Base-by-base conservation (phyloP, 768 basidiomycete species). In the Termitomyces sp. region DNA sequence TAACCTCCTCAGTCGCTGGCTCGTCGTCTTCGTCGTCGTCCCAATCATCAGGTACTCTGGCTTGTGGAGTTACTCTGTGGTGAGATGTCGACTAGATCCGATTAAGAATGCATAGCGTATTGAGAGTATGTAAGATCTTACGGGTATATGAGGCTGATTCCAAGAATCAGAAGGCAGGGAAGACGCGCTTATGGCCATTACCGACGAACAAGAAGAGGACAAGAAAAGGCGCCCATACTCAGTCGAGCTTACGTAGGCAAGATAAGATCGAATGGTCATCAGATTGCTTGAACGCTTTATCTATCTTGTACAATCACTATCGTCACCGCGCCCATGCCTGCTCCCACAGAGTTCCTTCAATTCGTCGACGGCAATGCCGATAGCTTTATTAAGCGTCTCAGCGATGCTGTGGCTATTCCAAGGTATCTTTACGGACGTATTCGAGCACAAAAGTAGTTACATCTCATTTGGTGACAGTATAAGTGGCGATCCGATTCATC, bases 321-420 rank as follows among this genome's bases (percentile, higher is more conserved):
- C 35, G 46, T 54, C 20, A 23, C 32, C 38, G 58, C 49, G 35
- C 67, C 47, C 44, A 83, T 83, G 81, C 73, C 81, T 57, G 78
- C 78, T n/a, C 81, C 82, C 26, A 26, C 71, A 26, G 76, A 79
- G 55, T 79, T 83, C 56, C 67, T 82, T 59, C 65, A 75, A 32
- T 82, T 72, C 63, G 78, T 98, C 70, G 86, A 95, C 62, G 69
- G 75, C 18, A 85, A 96, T 65, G 79, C 87, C 56, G 78, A 85
- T 53, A 72, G 74, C 28, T 95, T 95, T 68, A 90, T 98, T 60
- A 74, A 86, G 61, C 82, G 93, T 50, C 85, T 96, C 30, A 77
- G 83, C 4, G 82, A 89, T 38, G 93, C 94, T 18, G 92, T 96
- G 54, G 83, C 85, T 18, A 95, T 96, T 62, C 91, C 91, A 63